Base-by-base conservation (phyloP, 305 asterid genomes). In the Euphrasia arctica region DNA sequence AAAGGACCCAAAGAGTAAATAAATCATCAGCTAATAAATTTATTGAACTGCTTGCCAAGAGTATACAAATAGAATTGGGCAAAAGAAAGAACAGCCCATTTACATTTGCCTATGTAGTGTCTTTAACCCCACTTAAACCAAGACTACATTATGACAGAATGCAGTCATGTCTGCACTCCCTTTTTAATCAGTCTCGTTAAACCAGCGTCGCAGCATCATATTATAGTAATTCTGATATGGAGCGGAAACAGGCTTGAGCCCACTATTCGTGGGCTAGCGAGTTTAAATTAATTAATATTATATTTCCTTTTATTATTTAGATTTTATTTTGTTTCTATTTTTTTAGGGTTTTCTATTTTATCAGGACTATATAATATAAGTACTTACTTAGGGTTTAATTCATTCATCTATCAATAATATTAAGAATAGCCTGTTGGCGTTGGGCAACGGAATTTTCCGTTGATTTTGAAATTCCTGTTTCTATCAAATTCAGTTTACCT, bases 1-100 rank as follows among this genome's bases (percentile, higher is more conserved):
- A 56, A 60, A 51, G 54, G 14, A 54, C 63, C 75, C 50, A 49
- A 68, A 55, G 56, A 52, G 70, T 67, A 9, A 67, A 64, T 43
- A 66, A 54, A 57, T 51, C 64, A 32, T 71, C 70, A 56, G 59
- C 58, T 48, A 58, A 66, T 9, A 29, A 12, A n/a, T 50, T 49
- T 42, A 59, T 28, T 31, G 6, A 2, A 66, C 39, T 64, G 59
- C 15, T 60, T 59, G 51, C 51, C 62, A 49, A 41, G 54, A 28
- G 51, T 66, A 54, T 31, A 47, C 61, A 42, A 69, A 61, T 45
- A 70, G 57, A 65, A 47, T 50, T 18, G 48, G 25, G 56, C 60
- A 25, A 25, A 25, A 47, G 64, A 15, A 42, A 29, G 41, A 51
- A 25, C 57, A 52, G 68, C 60, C 73, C 32, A 2, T 62, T 32